phyloP scores from a whole-genome alignment of 2,329 filamentous ascomycete genomes.

The Sporothrix variecibatus region DNA sequence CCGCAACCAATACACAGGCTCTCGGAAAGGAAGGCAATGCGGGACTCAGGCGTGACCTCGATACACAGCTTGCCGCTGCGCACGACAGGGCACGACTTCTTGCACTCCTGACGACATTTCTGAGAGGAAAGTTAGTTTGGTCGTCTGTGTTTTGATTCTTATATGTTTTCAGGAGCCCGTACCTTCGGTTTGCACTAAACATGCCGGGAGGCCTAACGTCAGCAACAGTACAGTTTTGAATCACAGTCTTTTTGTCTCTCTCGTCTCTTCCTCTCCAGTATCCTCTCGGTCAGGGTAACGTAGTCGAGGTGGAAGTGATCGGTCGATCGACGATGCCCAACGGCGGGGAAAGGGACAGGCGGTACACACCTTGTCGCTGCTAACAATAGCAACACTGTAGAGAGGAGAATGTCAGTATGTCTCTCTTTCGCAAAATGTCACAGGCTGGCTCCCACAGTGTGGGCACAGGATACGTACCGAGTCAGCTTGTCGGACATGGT shows the following conservation, averaged over 20 bases:
- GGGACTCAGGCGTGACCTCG: conserved; percentile 83
- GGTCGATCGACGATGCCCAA: conserved; percentile 41
- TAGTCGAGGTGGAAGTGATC: neutral
- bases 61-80: conserved; percentile 90
- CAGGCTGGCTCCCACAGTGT: neutral
- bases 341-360: conserved; percentile 42
- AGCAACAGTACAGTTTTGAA: conserved; percentile 36
- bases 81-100: conserved; percentile 97
- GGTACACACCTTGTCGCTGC: conserved; percentile 81
- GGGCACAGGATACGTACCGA: conserved; percentile 63
- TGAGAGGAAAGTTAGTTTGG: conserved; percentile 6
- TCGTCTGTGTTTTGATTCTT: neutral
- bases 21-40: conserved; percentile 97
- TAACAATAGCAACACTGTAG: conserved; percentile 96
- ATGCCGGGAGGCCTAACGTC: conserved; percentile 34
- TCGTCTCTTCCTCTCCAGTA: neutral
- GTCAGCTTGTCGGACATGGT: conserved; percentile 58
- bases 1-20: conserved; percentile 93
- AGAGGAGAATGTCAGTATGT: conserved; percentile 34
- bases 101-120: conserved; percentile 99
- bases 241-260: neutral
- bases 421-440: neutral
- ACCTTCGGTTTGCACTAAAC: conserved; percentile 84
- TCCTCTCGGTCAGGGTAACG: neutral
- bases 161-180: conserved; percentile 32